Percentiles rank a stretch among this genome's conserved stretches.
Conservation (phyloP, 805 yeast species). For the Alloascoidea africana region DNA sequence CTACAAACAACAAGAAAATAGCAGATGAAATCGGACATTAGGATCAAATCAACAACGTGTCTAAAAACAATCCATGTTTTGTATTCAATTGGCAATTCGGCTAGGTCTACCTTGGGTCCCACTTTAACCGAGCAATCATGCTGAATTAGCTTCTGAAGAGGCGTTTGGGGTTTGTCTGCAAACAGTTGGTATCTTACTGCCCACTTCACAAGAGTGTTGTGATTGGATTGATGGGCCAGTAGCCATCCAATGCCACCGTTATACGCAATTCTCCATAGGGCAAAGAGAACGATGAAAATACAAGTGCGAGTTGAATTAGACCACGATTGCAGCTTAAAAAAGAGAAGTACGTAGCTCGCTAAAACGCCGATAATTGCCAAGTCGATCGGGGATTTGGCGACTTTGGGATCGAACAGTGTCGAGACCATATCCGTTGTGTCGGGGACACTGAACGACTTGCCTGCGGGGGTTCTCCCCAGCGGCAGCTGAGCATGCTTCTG, state of each 20-base stretch:
- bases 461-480: too few species aligned
- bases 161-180: conserved; percentile 14
- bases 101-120: conserved; percentile 23
- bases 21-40: conserved; percentile 74
- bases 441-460: conserved; percentile 28
- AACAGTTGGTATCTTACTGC: conserved; percentile 32
- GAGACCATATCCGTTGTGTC: conserved; percentile 76
- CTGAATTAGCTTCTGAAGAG: conserved; percentile 26
- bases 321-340: conserved; percentile 7
- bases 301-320: conserved; percentile 13
- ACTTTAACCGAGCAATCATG: conserved; percentile 32
- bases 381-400: conserved; percentile 55
- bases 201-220: conserved; percentile 36
- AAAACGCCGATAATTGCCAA: conserved; percentile 35
- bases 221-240: conserved; percentile 49
- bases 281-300: conserved; percentile 37
- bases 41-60: conserved; percentile 62
- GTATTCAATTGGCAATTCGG: conserved; percentile 48
- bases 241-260: conserved; percentile 70
- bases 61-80: conserved; percentile 75
- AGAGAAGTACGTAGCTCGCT: conserved; percentile 17
- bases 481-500: too few species aligned
- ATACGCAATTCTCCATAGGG: conserved; percentile 64
- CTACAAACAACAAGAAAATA: conserved; percentile 47
- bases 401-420: conserved; percentile 62